Evolutionary conservation across 805 yeast species (phyloP).

Genomic region (Kuraishia ogatae): DNA sequence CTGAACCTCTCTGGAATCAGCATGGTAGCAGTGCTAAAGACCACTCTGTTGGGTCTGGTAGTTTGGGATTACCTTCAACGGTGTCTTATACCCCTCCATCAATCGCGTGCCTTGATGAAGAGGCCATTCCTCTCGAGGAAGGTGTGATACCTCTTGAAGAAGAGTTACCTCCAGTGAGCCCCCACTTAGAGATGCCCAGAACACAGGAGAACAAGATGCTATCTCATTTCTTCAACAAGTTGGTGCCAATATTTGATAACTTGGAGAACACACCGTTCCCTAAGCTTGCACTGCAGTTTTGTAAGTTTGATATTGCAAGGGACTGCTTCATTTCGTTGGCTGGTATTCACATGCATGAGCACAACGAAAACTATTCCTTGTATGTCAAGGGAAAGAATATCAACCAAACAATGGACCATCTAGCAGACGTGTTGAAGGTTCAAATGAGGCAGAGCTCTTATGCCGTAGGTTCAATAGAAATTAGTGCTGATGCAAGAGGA

Average conservation of each 20-base stretch:
- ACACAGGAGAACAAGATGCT: background rate
- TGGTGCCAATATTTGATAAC: background rate
- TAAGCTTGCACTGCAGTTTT: background rate
- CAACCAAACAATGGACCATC: background rate
- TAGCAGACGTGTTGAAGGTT: background rate
- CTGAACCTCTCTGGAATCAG: background rate
- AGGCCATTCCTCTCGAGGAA: background rate
- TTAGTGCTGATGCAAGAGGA: too few relatives aligned
- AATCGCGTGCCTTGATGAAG: too few relatives aligned
- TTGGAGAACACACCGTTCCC: background rate
- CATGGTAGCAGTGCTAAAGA: too few relatives aligned
- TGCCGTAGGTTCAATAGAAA: background rate
- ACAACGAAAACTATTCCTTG: background rate
- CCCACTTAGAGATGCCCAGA: background rate
- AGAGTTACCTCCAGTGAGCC: background rate
- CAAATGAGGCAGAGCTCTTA: background rate
- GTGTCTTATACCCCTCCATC: too few relatives aligned
- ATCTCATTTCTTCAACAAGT: background rate
- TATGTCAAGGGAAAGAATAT: background rate
- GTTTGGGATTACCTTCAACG: background rate
- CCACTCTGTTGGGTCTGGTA: background rate
- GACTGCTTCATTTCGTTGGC: background rate
- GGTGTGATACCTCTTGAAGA: background rate
- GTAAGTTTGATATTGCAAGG: background rate
- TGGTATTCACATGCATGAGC: background rate